Evolutionary conservation across 352 stramenopile species (phyloP).

Genomic region (Phytophthora europaea): DNA sequence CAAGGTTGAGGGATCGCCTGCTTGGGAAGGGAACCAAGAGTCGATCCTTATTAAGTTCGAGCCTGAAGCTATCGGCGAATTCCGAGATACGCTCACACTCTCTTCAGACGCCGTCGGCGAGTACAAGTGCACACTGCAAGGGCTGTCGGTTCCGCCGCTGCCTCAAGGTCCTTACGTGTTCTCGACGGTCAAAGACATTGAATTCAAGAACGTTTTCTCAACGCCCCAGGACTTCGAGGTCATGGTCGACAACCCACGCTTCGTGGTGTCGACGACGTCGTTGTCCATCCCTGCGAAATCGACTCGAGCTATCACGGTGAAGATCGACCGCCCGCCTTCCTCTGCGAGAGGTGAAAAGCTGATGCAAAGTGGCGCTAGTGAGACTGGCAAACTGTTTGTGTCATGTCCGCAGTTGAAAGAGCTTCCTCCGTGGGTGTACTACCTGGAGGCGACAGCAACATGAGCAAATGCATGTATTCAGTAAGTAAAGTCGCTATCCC

Average conservation of each 20-base stretch:
- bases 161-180: conserved; percentile 90
- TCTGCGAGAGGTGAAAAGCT: conserved; percentile 25
- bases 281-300: conserved; percentile 81
- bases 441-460: conserved; percentile 60
- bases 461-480: not conserved
- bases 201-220: conserved; percentile 94
- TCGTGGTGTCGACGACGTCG: conserved; percentile 64
- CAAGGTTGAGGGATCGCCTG: conserved; percentile 59
- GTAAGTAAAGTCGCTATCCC: not conserved
- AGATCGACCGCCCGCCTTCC: conserved; percentile 45
- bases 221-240: conserved; percentile 79
- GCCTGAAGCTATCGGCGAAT: conserved; percentile 88
- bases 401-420: conserved; percentile 76
- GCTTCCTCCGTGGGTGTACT: conserved; percentile 90
- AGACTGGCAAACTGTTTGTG: conserved; percentile 84
- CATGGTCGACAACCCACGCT: conserved; percentile 80
- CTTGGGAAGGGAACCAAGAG: conserved; percentile 82
- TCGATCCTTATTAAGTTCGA: conserved; percentile 89
- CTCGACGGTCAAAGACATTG: conserved; percentile 69
- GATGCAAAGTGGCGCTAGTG: conserved; percentile 4
- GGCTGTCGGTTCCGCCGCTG: conserved; percentile 75
- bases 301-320: conserved; percentile 66
- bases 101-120: conserved; percentile 72
- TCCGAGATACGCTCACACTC: conserved; percentile 83
- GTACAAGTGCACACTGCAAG: conserved; percentile 89